Evolutionary conservation across 2,329 filamentous ascomycete genomes (phyloP).

Genomic region (Lecanoromycetidae sp.): DNA sequence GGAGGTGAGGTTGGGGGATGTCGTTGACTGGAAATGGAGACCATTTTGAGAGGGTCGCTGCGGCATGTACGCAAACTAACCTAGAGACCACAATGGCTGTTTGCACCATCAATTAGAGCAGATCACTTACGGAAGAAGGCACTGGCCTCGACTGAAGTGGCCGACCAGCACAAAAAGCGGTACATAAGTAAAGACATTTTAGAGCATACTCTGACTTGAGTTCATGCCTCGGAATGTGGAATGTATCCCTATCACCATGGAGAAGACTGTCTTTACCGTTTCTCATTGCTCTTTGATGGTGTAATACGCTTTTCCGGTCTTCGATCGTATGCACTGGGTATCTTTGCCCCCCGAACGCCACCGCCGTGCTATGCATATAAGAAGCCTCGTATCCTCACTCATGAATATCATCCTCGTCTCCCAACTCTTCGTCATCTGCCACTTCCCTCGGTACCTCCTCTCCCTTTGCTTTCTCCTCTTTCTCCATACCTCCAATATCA

Average conservation of each 20-base stretch:
- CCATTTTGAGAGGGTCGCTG: conserved; percentile 5
- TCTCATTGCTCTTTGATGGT: too few species aligned
- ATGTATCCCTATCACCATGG: too few species aligned
- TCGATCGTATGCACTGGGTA: not conserved
- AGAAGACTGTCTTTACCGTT: too few species aligned
- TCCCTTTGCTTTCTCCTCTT: conserved; percentile 8
- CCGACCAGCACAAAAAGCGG: not conserved
- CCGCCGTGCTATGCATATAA: not conserved
- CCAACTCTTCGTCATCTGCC: conserved; percentile 1
- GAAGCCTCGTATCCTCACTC: not conserved
- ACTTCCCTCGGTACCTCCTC: not conserved
- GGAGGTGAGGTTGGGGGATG: conserved; percentile 6
- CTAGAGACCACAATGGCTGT: conserved; percentile 1
- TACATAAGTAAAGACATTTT: too few species aligned
- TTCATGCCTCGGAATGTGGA: too few species aligned
- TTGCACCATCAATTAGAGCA: not conserved
- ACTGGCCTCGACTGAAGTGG: not conserved
- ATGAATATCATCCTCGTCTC: conserved; percentile 4
- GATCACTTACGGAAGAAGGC: not conserved
- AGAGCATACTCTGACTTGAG: too few species aligned
- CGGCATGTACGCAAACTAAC: conserved; percentile 2
- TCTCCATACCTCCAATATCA: conserved; percentile 1
- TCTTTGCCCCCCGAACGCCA: not conserved
- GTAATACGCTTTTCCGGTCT: too few species aligned
- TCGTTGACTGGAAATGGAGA: conserved; percentile 9